Evolutionary conservation across 768 basidiomycete genomes (phyloP).

Genomic region (Russula virescens): DNA sequence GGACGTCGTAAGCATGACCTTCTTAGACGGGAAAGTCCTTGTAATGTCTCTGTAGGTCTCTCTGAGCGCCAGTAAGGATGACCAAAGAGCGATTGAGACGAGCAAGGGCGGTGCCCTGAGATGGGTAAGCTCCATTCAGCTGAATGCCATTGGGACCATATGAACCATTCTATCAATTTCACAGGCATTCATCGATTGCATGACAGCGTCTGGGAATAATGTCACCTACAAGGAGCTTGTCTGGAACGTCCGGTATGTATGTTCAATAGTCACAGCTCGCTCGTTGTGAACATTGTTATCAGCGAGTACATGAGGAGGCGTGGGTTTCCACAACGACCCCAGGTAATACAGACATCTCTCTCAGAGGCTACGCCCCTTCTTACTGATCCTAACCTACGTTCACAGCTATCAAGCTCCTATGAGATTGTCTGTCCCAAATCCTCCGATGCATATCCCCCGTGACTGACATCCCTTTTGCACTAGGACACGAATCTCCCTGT

Average conservation of each 20-base stretch:
- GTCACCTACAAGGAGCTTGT: not conserved
- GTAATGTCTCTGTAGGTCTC: not conserved
- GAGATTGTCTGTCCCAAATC: not conserved
- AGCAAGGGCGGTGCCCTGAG: not conserved
- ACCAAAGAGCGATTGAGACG: not conserved
- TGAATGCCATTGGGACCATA: not conserved
- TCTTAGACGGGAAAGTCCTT: no score
- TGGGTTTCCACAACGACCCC: not conserved
- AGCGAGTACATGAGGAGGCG: not conserved
- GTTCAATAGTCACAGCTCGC: no score
- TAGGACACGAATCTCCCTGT: not conserved
- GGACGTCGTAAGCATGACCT: constrained; percentile 1
- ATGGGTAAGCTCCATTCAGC: not conserved
- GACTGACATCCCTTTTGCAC: not conserved
- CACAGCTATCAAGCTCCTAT: not conserved
- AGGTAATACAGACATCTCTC: not conserved
- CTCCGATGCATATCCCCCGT: not conserved
- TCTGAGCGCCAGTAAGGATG: not conserved
- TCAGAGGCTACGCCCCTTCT: not conserved
- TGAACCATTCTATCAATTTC: not conserved
- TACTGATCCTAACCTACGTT: not conserved
- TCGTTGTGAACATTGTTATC: not conserved
- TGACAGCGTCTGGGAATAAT: not conserved
- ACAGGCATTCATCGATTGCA: constrained; percentile 4
- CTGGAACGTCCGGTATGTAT: not conserved